These are phyloP conservation scores for Fusarium ambrosium DNA, from an alignment of 2,329 filamentous ascomycete genomes.

Conservation along the genomic window DNA sequence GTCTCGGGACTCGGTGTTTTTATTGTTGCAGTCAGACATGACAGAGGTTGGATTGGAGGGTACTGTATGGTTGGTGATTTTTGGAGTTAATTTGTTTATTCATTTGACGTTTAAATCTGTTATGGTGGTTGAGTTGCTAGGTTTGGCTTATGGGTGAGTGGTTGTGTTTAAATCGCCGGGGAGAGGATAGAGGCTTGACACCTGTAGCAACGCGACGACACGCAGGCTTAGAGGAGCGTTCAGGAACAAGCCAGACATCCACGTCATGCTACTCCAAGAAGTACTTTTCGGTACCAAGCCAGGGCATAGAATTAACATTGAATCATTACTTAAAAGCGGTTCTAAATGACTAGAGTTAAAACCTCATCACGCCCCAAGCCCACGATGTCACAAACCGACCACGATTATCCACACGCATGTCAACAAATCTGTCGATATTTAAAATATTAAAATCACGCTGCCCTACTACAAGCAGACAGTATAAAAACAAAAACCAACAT, in stretches of 20 bases:
- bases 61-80: background rate
- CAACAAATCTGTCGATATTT: constrained; percentile 2
- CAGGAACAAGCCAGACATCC: background rate
- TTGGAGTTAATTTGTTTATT: background rate
- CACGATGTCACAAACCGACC: background rate
- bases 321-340: too few species aligned
- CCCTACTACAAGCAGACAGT: constrained; percentile 26
- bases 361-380: background rate
- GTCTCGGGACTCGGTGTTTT: constrained; percentile 2
- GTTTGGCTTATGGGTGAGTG: background rate
- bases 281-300: too few species aligned
- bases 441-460: constrained; percentile 22
- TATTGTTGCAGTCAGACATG: background rate
- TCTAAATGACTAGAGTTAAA: background rate
- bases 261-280: too few species aligned
- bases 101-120: background rate
- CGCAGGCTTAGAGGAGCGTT: background rate
- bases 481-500: constrained; percentile 41
- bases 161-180: background rate
- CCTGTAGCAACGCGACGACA: background rate
- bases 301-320: too few species aligned
- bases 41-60: background rate
- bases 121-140: background rate
- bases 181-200: background rate
- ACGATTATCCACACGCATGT: background rate